These are phyloP conservation scores for Cenchrus americanus DNA, from an alignment of 176 grass and related monocot genomes.

Conservation along the genomic window DNA sequence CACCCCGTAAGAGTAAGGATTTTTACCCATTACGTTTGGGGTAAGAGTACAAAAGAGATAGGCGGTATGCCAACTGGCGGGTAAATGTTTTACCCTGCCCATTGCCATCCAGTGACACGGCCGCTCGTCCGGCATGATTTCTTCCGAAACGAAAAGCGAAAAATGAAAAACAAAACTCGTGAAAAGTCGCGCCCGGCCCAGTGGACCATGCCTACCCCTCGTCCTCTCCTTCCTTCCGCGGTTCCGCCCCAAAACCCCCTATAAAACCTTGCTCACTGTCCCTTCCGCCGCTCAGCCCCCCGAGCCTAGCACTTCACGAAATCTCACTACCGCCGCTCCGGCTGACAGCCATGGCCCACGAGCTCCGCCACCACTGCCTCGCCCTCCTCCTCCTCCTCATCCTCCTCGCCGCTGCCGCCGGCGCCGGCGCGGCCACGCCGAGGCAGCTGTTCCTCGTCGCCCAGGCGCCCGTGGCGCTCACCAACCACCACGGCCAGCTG, in stretches of 20 bases:
- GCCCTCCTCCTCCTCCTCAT: constrained; percentile 20
- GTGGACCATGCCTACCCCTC: neutral
- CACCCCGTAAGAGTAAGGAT: no score
- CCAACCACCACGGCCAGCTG: constrained; percentile 68
- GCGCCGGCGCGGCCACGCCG: constrained; percentile 36
- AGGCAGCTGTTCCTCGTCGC: constrained; percentile 66
- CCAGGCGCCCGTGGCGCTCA: constrained; percentile 53
- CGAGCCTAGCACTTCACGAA: neutral
- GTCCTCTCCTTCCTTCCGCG: neutral
- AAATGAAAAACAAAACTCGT: constrained; percentile 16
- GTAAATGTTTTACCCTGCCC: no score
- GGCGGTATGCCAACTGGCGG: no score
- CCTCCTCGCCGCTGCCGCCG: neutral
- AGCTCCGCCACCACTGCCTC: neutral
- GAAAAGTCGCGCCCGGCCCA: constrained; percentile 39
- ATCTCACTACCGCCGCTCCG: neutral
- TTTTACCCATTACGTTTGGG: no score
- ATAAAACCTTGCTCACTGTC: constrained; percentile 45
- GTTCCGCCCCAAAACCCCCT: constrained; percentile 14
- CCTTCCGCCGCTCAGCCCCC: neutral
- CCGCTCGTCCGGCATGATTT: neutral
- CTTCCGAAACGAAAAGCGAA: neutral
- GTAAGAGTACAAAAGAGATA: no score
- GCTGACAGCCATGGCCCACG: constrained; percentile 46
- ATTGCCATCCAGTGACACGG: no score